phyloP scores from a whole-genome alignment of 257 asterid species.

The Ocimum tenuiflorum region DNA sequence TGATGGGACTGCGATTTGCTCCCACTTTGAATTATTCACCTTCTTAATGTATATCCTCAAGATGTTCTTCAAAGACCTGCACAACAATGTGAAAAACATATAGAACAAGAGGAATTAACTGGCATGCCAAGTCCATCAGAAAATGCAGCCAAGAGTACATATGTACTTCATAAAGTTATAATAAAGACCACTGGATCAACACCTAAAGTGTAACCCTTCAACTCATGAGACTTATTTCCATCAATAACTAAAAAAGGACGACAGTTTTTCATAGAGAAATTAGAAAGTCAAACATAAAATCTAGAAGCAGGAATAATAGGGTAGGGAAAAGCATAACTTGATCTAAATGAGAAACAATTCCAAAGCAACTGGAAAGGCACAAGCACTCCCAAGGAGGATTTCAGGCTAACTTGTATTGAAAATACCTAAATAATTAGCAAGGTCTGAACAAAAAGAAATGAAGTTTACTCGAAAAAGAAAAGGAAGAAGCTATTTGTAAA shows the following conservation, averaged over 20 bases:
- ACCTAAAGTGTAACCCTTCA: neutral
- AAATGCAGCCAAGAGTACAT: neutral
- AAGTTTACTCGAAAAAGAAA: neutral
- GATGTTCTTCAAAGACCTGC: constrained; percentile 79
- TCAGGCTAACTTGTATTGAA: neutral
- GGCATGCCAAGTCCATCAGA: neutral
- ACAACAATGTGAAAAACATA: constrained; percentile 17
- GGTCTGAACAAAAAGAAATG: neutral
- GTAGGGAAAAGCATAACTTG: neutral
- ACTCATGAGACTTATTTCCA: neutral
- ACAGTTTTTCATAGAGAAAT: no score
- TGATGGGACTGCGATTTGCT: constrained; percentile 64
- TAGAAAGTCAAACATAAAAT: neutral
- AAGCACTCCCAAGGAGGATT: constrained; percentile 1
- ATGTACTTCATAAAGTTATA: neutral
- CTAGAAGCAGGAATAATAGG: neutral
- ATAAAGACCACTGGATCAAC: neutral
- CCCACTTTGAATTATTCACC: constrained; percentile 68
- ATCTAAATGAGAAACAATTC: neutral
- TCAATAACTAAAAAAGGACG: neutral
- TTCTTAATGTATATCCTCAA: constrained; percentile 69
- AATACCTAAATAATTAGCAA: neutral
- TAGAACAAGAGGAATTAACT: neutral
- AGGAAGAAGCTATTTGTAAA: neutral
- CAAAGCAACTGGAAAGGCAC: neutral